phyloP scores from a whole-genome alignment of 2,329 filamentous ascomycete species.

The Fusarium redolens region DNA sequence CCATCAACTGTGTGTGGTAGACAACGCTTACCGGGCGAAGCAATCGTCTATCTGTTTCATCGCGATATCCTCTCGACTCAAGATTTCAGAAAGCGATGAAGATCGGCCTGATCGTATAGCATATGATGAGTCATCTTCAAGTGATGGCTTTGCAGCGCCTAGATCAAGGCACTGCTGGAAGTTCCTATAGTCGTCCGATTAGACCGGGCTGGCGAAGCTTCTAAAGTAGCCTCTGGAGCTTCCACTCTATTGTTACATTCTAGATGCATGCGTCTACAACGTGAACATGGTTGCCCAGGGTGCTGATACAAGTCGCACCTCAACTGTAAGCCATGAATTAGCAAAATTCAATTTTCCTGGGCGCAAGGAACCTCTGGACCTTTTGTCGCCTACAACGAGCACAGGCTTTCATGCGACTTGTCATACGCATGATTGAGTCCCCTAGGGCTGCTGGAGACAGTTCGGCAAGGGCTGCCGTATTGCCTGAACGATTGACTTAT shows the following conservation, averaged over 20 bases:
- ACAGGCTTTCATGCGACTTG: conserved; percentile 3
- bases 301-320: neutral
- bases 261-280: neutral
- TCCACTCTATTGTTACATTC: neutral
- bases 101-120: neutral
- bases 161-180: neutral
- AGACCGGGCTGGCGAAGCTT: neutral
- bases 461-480: neutral
- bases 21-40: neutral
- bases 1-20: neutral
- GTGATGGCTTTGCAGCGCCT: neutral
- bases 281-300: neutral
- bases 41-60: neutral
- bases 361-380: neutral
- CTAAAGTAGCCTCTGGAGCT: neutral
- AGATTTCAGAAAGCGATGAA: neutral
- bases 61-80: neutral
- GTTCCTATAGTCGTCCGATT: neutral
- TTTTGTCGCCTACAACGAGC: conserved; percentile 6
- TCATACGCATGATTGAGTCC: neutral
- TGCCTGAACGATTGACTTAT: neutral
- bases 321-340: neutral
- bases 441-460: neutral
- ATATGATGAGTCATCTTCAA: neutral
- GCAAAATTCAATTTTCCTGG: neutral